phyloP scores from a whole-genome alignment of 2,329 filamentous ascomycete species.

The Xylaria sp. region DNA sequence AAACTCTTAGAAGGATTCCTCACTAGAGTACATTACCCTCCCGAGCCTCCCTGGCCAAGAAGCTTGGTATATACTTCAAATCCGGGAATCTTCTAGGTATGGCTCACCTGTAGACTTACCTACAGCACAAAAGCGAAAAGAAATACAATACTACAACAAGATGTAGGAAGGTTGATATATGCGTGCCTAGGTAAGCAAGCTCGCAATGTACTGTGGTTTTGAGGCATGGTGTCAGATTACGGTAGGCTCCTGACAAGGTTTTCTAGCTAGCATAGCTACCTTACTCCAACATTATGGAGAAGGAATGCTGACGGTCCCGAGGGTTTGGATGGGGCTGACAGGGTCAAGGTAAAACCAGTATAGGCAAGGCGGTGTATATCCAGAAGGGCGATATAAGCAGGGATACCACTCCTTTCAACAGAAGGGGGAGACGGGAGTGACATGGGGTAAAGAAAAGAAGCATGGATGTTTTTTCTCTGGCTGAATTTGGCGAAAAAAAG shows the following conservation, averaged over 20 bases:
- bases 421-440: not conserved
- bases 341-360: conserved; percentile 23
- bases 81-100: not conserved
- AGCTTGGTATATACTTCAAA: not conserved
- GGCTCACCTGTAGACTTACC: not conserved
- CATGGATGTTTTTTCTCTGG: not conserved
- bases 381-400: conserved; percentile 16
- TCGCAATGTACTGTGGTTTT: not conserved
- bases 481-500: not conserved
- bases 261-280: not conserved
- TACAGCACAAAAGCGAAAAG: not conserved
- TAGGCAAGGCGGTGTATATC: conserved; percentile 7
- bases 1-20: not conserved
- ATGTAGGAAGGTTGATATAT: not conserved
- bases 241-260: not conserved
- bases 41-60: not conserved
- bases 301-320: conserved; percentile 35
- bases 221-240: conserved; percentile 11
- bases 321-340: conserved; percentile 33
- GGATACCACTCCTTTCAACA: conserved; percentile 22
- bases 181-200: not conserved
- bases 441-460: conserved; percentile 5
- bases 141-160: not conserved
- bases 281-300: not conserved
- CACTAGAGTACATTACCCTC: not conserved